Evolutionary conservation across 495 filamentous ascomycete species (phyloP), one percentile per base, ranked within the genome.

Genomic region (Filosporella fistucella): DNA sequence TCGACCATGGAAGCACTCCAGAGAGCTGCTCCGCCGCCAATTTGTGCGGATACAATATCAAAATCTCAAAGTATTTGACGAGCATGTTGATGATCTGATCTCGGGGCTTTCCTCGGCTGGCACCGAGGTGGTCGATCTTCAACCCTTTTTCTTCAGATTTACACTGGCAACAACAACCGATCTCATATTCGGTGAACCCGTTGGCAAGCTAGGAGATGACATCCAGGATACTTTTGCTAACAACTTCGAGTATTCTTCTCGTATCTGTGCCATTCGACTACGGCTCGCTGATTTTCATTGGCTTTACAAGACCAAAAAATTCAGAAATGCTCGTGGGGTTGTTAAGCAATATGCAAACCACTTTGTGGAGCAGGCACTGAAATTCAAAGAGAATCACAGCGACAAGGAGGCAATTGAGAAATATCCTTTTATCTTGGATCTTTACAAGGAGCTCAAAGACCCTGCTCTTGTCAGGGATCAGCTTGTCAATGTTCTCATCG

Each of bases 161-260:
- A 84, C 83, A 5, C 71, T 86, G 23, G 84, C 86, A 63, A 75
- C 74, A 4, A 76, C 81, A 12, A 85, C 78, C 3, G 80, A 84
- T 37, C 82, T 86, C 55, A 69, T 86, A 26, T 83, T 88, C 55
- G 83, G 83, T 13, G 56, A 63, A 21, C 20, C 17, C 23, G 35
- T 21, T 9, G 4, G 17, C 14, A 6, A 16, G 18, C 35, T 21
- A 21, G 8, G 6, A 9, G 35, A 4, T 21, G 35, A 38, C 35
- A 21, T 5, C n/a, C n/a, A 7, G n/a, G 33, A 7, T 36, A 12
- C 5, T 5, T 36, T 45, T 32, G 42, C 11, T 30, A 16, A 21
- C 2, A 14, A 12, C 14, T 34, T 45, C 18, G 42, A 45, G 10
- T 13, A 17, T 29, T 24, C 24, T 13, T 32, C 42, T 16, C 11